phyloP scores from a whole-genome alignment of 495 filamentous ascomycete genomes.

The Achaetomiella virescens region DNA sequence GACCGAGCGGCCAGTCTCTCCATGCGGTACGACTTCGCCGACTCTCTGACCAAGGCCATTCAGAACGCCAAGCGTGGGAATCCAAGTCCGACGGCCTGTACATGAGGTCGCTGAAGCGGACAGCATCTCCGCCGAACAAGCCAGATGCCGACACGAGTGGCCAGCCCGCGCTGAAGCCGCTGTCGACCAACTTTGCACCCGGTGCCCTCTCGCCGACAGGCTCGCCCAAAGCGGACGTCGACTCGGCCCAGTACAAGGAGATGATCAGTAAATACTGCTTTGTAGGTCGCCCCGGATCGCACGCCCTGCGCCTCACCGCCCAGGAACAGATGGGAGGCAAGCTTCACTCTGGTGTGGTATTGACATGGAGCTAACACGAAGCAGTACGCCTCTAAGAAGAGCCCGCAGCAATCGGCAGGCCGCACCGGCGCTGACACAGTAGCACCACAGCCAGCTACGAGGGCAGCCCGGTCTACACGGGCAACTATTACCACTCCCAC shows the following conservation, averaged over 20 bases:
- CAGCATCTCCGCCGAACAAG: slow-evolving; percentile 12
- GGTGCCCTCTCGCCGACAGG: slow-evolving; percentile 23
- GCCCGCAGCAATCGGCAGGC: slow-evolving; percentile 30
- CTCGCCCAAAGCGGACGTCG: slow-evolving; percentile 46
- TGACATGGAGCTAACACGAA: slow-evolving; percentile 16
- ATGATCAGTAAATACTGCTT: slow-evolving; percentile 97
- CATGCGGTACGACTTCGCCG: slow-evolving; percentile 88
- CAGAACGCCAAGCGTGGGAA: slow-evolving; percentile 52
- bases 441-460: slow-evolving; percentile 32
- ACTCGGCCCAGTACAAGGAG: slow-evolving; percentile 86
- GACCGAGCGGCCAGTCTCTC: slow-evolving; percentile 70
- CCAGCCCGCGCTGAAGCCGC: slow-evolving; percentile 10
- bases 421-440: slow-evolving; percentile 28
- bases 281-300: slow-evolving; percentile 60
- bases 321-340: slow-evolving; percentile 25
- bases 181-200: slow-evolving; percentile 7
- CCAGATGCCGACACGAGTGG: background rate
- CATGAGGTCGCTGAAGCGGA: slow-evolving; percentile 42
- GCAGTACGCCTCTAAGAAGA: slow-evolving; percentile 43
- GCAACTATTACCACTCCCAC: slow-evolving; percentile 27
- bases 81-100: slow-evolving; percentile 46
- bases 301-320: slow-evolving; percentile 19
- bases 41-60: slow-evolving; percentile 80
- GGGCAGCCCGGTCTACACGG: slow-evolving; percentile 32
- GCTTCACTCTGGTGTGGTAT: slow-evolving; percentile 4